Conservation (phyloP, 2,329 filamentous ascomycete genomes). For the Sclerotinia borealis region DNA sequence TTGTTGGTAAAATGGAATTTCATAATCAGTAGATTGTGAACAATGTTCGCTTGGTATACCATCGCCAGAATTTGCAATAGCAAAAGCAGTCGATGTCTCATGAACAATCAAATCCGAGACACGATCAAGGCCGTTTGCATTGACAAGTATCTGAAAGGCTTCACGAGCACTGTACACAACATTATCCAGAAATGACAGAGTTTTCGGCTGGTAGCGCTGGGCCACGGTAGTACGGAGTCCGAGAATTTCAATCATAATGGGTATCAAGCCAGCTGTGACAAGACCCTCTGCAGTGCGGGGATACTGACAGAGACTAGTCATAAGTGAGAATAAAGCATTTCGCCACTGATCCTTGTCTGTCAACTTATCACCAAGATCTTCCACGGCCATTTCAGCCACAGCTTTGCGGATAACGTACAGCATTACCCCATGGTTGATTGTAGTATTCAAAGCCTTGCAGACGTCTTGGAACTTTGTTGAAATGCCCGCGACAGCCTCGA, state of each 20-base stretch:
- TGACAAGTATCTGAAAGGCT: constrained; percentile 77
- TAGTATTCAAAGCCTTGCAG: constrained; percentile 84
- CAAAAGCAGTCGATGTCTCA: constrained; percentile 66
- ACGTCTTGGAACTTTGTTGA: constrained; percentile 74
- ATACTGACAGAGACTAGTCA: constrained; percentile 71
- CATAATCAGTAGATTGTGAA: constrained; percentile 83
- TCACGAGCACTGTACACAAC: constrained; percentile 81
- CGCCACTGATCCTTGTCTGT: constrained; percentile 82
- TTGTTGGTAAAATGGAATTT: constrained; percentile 88
- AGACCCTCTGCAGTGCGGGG: constrained; percentile 74
- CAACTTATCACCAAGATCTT: constrained; percentile 54
- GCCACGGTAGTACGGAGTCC: constrained; percentile 76
- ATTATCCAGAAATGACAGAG: constrained; percentile 81
- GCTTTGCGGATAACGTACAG: constrained; percentile 90
- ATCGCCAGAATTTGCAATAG: constrained; percentile 58
- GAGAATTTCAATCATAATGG: constrained; percentile 83
- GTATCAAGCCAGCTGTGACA: constrained; percentile 82
- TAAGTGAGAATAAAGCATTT: constrained; percentile 79
- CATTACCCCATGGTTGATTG: constrained; percentile 91
- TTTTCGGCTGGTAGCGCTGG: constrained; percentile 74
- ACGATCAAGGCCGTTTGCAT: constrained; percentile 78
- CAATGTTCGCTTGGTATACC: constrained; percentile 68
- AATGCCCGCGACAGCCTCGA: constrained; percentile 84
- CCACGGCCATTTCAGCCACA: constrained; percentile 68
- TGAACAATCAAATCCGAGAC: constrained; percentile 81